Conservation (phyloP, 2,329 filamentous ascomycete species). For the Microthyrium microscopicum region DNA sequence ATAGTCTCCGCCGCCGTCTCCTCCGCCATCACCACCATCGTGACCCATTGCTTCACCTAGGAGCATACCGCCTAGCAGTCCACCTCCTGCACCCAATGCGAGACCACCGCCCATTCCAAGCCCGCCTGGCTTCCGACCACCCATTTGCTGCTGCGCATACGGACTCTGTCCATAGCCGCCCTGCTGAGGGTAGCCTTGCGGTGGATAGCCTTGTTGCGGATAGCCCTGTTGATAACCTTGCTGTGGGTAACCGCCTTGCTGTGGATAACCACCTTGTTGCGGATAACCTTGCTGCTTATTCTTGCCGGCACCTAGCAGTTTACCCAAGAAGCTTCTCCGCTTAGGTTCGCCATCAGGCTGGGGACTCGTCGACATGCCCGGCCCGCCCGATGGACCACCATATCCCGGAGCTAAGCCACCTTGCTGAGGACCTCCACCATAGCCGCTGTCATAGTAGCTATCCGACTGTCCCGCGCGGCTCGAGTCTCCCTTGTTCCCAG, state of each 20-base stretch:
- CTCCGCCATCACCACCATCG: conserved; percentile 18
- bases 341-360: conserved; percentile 4
- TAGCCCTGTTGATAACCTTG: conserved; percentile 14
- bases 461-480: conserved; percentile 28
- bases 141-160: conserved; percentile 18
- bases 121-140: conserved; percentile 29
- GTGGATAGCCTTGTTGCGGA: conserved; percentile 11
- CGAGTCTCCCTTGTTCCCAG: conserved; percentile 22
- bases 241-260: conserved; percentile 9
- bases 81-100: conserved; percentile 65
- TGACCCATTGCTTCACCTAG: conserved; percentile 46
- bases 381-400: conserved; percentile 3
- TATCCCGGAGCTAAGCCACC: conserved; percentile 7
- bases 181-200: background rate
- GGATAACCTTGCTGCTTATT: conserved; percentile 6
- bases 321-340: conserved; percentile 29
- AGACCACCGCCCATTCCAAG: conserved; percentile 59
- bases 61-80: conserved; percentile 61
- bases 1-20: conserved; percentile 17
- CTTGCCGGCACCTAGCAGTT: conserved; percentile 32
- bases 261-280: background rate
- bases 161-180: conserved; percentile 10
- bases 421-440: conserved; percentile 1
- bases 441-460: conserved; percentile 27
- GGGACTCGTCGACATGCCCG: background rate